phyloP scores from a whole-genome alignment of 139 green algal genomes.

The Nannochloris sp. region DNA sequence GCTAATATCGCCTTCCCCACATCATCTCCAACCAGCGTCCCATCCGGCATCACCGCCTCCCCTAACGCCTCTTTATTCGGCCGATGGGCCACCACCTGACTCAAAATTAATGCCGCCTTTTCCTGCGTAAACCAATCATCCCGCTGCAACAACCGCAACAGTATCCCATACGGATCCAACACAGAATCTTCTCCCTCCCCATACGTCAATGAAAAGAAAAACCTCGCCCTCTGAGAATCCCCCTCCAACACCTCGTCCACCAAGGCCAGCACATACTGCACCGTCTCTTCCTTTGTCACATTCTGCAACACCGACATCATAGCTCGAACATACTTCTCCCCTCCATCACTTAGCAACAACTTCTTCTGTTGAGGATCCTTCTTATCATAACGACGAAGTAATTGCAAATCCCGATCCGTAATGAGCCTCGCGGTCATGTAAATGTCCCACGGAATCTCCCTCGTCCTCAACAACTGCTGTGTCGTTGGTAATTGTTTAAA shows the following conservation, averaged over 20 bases:
- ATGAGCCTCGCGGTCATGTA: constrained; percentile 76
- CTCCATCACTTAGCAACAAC: constrained; percentile 71
- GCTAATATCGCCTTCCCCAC: constrained; percentile 19
- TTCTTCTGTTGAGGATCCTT: constrained; percentile 40
- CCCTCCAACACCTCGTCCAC: constrained; percentile 68
- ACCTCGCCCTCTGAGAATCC: constrained; percentile 30
- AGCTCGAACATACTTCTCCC: constrained; percentile 59
- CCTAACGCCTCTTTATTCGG: constrained; percentile 31
- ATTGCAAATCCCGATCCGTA: constrained; percentile 55
- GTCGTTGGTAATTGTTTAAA: constrained; percentile 3
- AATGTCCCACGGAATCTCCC: constrained; percentile 14
- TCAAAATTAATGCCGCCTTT: constrained; percentile 65
- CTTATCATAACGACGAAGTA: constrained; percentile 69
- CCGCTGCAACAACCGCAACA: constrained; percentile 72
- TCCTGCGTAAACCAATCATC: constrained; percentile 87
- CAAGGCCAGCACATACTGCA: constrained; percentile 84
- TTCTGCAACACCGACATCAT: constrained; percentile 78
- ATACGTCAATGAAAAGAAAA: constrained; percentile 47
- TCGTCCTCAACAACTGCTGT: constrained; percentile 3
- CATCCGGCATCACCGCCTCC: not conserved
- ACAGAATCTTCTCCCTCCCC: not conserved
- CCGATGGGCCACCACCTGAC: constrained; percentile 46
- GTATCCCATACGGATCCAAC: constrained; percentile 54
- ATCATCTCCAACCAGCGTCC: not conserved
- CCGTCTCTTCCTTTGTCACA: constrained; percentile 82